Evolutionary conservation across 768 basidiomycete genomes (phyloP), one percentile per base, ranked within the genome.

Genomic region (Coprinopsis sp.): DNA sequence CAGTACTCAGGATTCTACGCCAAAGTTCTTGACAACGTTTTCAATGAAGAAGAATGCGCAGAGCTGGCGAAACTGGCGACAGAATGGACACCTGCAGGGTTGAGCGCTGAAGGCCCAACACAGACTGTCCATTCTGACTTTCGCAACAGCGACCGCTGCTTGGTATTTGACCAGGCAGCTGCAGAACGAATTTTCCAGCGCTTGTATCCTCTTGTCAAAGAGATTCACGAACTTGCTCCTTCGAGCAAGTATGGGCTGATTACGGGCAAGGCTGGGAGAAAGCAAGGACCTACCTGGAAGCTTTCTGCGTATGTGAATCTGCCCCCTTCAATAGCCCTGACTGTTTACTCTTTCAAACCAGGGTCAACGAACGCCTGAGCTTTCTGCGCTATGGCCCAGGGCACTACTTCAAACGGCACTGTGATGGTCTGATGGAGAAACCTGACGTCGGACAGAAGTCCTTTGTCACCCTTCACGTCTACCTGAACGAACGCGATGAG

Each of bases 371-470:
- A 10, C 64, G 70, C 1, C 60, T 74, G 18, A 69, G 68, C 33
- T 73, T 74, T 50, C 54, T 74, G 16, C 64, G 69, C 27, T 74
- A 72, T 48, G 70, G 68, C 2, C 64, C 70, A 1, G 70, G 70
- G 1, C 64, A 74, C 46, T 71, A 66, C 49, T 71, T 73, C 58
- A 64, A 63, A 33, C 61, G 54, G 1, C 69, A 70, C 50, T 66
- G 68, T 41, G 71, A 72, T 40, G 71, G 70, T 1, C 54, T 67
- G 2, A 55, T 56, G 25, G 64, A 64, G 5, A 46, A 61, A n/a
- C 50, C 52, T 2, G 57, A 62, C n/a, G 58, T 59, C 7, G 27
- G 51, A 7, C 58, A 59, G 28, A 68, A 69, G 44, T 67, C 69
- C 2, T 68, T 68, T 51, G 67, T 70, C n/a, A 74, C 72, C 0